Base-by-base conservation (phyloP, 805 yeast species). In the Cyberlindnera japonica region DNA sequence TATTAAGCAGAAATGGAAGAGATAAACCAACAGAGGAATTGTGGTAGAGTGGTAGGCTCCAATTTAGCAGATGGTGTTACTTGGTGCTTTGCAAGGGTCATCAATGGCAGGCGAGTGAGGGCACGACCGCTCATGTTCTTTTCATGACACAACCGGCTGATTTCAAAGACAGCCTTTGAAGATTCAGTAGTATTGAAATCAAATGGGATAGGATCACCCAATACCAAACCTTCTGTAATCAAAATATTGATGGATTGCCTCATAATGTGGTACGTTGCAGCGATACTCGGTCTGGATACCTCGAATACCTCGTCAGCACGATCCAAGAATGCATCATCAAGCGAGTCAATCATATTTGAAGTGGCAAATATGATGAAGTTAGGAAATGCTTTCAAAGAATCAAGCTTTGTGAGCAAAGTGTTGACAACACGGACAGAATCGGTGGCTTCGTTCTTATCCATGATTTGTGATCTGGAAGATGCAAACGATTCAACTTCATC, bases 401-500 rank as follows among this genome's bases (percentile, higher is more conserved):
- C 76, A 14, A 71, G 37, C 32, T 67, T 63, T 0, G 72, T 69
- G 12, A 72, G 49, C 35, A 71, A 51, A 2, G 73, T 65, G 39
- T 71, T 71, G 6, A 71, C 74, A 1, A 70, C 67, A 30, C 73
- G 60, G 1, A 69, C 51, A 15, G 71, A 61, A 46, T 68, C 74
- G 2, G 67, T 61, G 2, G 74, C 61, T 44, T 69, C 74, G 40
- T 65, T 63, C 33, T 65, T 65, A 7, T 48, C 50, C 27, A 63
- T 43, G 4, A 66, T 44, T 14, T 59, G 58, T 8, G 51, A 36
- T 50, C 77, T 58, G 14, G 73, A 65, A 26, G 64, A 56, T 1
- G 72, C 72, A 23, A 72, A 54, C 0, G 75, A 64, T 48, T 71
- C 76, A 11, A 71, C 63, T 42, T 71, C 77, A 48, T 71, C 75